phyloP scores from a whole-genome alignment of 2,329 filamentous ascomycete genomes.

The Tricladium varicosporioides region DNA sequence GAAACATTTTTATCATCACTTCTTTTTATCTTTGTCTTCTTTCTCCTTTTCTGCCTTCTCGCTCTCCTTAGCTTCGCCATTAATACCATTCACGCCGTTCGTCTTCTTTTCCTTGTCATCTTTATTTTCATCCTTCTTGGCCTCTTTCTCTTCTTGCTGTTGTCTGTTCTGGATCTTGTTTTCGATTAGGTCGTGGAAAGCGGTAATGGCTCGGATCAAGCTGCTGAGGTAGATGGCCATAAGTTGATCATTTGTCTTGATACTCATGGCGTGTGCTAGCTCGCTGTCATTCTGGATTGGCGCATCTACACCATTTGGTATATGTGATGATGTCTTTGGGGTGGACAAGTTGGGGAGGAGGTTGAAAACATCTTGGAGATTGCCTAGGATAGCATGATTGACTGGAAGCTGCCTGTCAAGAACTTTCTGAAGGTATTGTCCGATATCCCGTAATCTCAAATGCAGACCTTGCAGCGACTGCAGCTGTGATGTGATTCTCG shows the following conservation, averaged over 20 bases:
- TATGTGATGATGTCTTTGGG: conserved; percentile 63
- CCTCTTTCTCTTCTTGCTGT: conserved; percentile 92
- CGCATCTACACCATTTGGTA: conserved; percentile 43
- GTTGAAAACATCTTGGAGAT: conserved; percentile 99
- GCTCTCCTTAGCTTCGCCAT: conserved; percentile 47
- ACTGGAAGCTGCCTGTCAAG: conserved; percentile 88
- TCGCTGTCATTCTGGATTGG: conserved; percentile 68
- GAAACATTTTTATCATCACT: conserved; percentile 26
- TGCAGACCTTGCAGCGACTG: conserved; percentile 97
- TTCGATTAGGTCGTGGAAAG: conserved; percentile 98
- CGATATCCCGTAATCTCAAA: conserved; percentile 90
- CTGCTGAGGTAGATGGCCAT: conserved; percentile 98
- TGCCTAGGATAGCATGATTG: conserved; percentile 95
- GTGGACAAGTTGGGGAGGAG: conserved; percentile 93
- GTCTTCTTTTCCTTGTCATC: conserved; percentile 66
- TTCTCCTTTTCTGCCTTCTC: conserved; percentile 51
- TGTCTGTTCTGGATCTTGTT: conserved; percentile 99
- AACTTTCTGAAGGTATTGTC: conserved; percentile 92
- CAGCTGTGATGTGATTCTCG: conserved; percentile 94
- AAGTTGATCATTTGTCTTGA: conserved; percentile 98
- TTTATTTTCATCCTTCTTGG: conserved; percentile 62
- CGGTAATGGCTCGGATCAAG: conserved; percentile 94
- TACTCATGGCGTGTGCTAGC: conserved; percentile 91
- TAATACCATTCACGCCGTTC: conserved; percentile 53
- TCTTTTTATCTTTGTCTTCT: conserved; percentile 53